Base-by-base conservation (phyloP, 768 basidiomycete genomes). In the Agrocybe chaxingu region DNA sequence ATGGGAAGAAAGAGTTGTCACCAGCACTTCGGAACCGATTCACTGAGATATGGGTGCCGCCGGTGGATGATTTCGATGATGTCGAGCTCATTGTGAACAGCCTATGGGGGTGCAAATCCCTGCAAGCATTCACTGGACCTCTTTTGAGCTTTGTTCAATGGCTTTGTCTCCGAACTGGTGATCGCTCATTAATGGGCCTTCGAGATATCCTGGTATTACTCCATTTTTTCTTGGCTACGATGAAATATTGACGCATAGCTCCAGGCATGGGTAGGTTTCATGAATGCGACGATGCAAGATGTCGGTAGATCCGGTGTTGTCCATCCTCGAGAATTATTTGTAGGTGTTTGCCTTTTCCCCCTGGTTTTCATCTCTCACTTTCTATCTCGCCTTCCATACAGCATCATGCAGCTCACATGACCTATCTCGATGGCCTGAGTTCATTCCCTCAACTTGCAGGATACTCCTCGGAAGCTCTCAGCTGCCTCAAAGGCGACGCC, bases 11-110 rank as follows among this genome's bases (percentile, higher is more conserved):
- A 65, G 97, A 99, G 63, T 73, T 99, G 2, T 98, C 97, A 1
- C 96, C 95, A 31, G 97, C 97, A 0, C 74, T 99, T 35, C 84
- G 97, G 13, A 99, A 98, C 69, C 84, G 97, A 4, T 99, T 99
- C 70, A 99, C 97, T 3, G 97, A 99, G 66, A 96, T 99, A 31
- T 99, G 97, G 96, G 97, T 99, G 0, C 95, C 96, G 3, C 72
- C 84, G 12, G 80, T 98, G 30, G 82, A 89, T 50, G 76, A 83
- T 52, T 75, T 83, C 12, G 59, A 63, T 4, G 97, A 99, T 63
- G 71, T 96, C 6, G 74, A 82, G 52, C 75, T 89, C 58, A 96
- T 99, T 59, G 73, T 98, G 19, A 69, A 75, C 8, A 79, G 70
- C 46, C 76, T 82, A 1, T 97, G 93, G 92, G 69, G 70, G 40